phyloP scores from a whole-genome alignment of 768 basidiomycete genomes.

The Clavaria fumosa region DNA sequence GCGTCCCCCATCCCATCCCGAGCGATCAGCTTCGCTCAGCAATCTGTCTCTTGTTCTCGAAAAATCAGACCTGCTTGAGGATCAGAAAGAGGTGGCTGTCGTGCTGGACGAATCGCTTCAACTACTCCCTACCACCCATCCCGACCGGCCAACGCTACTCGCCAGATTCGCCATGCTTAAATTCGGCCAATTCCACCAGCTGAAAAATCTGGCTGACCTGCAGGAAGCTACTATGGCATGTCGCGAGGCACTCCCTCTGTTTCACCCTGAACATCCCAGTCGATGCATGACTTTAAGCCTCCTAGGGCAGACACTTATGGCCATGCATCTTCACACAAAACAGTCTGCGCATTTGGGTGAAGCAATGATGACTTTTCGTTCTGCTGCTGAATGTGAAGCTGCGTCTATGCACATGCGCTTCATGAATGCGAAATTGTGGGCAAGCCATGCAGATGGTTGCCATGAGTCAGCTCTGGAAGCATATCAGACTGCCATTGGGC shows the following conservation, averaged over 20 bases:
- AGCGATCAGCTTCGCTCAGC: background rate
- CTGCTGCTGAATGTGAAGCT: constrained; percentile 9
- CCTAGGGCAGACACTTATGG: background rate
- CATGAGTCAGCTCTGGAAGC: constrained; percentile 17
- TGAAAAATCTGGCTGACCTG: constrained; percentile 9
- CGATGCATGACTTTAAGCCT: constrained; percentile 3
- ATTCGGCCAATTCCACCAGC: constrained; percentile 8
- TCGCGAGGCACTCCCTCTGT: background rate
- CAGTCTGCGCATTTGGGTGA: constrained; percentile 13
- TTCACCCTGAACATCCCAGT: constrained; percentile 10
- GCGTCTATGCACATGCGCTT: constrained; percentile 7
- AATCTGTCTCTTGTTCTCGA: background rate
- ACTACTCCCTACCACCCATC: background rate
- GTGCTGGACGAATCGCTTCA: constrained; percentile 1
- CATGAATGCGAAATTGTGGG: background rate
- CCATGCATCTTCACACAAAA: background rate
- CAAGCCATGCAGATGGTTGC: background rate
- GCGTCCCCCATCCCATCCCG: background rate
- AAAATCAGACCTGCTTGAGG: background rate
- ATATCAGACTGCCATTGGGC: constrained; percentile 15
- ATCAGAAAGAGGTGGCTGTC: background rate
- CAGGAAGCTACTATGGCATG: background rate
- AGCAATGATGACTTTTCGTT: constrained; percentile 11
- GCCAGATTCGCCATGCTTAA: background rate
- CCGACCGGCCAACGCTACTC: background rate